phyloP scores from a whole-genome alignment of 768 basidiomycete species.

The Amanita inopinata region DNA sequence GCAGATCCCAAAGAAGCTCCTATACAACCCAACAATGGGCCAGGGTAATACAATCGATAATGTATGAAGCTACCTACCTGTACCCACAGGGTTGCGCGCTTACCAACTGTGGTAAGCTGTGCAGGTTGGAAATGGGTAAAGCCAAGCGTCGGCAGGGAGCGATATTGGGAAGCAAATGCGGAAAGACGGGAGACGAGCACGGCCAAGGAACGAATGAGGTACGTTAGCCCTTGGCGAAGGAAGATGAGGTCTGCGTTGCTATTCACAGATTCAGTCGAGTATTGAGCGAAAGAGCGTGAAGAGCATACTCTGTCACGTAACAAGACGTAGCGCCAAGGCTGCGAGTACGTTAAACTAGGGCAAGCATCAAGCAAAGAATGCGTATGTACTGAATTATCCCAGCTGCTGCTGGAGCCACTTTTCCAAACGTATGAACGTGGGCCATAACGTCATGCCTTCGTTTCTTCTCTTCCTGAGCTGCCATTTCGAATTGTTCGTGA shows the following conservation, averaged over 20 bases:
- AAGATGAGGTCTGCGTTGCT: slow-evolving; percentile 99
- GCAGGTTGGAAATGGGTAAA: slow-evolving; percentile 99
- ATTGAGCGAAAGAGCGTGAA: background rate
- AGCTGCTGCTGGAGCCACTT: slow-evolving; percentile 87
- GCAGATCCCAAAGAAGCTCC: slow-evolving; percentile 94
- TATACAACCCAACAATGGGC: slow-evolving; percentile 19
- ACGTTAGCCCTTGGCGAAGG: slow-evolving; percentile 75
- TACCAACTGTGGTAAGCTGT: slow-evolving; percentile 96
- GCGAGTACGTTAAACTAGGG: slow-evolving; percentile 4
- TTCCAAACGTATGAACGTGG: slow-evolving; percentile 95
- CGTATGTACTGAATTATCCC: slow-evolving; percentile 83
- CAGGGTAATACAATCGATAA: background rate
- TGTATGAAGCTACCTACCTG: slow-evolving; percentile 47
- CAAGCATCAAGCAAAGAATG: background rate
- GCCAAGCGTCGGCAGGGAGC: slow-evolving; percentile 85
- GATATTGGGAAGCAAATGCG: slow-evolving; percentile 74
- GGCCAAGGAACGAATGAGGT: slow-evolving; percentile 82
- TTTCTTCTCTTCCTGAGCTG: slow-evolving; percentile 94
- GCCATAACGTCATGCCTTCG: slow-evolving; percentile 99
- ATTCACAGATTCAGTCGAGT: background rate
- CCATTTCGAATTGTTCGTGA: slow-evolving; percentile 82
- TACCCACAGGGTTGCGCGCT: slow-evolving; percentile 93
- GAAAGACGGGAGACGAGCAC: slow-evolving; percentile 85
- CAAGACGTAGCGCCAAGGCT: slow-evolving; percentile 96
- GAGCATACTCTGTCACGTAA: slow-evolving; percentile 86